Percentiles rank a stretch among this genome's conserved stretches.
phyloP scores from a whole-genome alignment of 768 basidiomycete species.

The Rubroboletus pulcherrimus region DNA sequence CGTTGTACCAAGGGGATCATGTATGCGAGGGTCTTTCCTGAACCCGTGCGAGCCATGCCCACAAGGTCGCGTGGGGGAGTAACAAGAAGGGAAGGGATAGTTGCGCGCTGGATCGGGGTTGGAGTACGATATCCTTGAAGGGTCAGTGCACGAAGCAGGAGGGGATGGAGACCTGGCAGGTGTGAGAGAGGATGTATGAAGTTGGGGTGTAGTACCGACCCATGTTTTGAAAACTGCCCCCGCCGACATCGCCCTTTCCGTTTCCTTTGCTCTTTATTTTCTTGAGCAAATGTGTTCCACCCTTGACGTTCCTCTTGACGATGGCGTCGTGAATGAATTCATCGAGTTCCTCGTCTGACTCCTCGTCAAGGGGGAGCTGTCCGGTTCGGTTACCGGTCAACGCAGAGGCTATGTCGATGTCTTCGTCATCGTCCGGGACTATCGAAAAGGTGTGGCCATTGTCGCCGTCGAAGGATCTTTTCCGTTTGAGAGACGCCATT shows the following conservation, averaged over 20 bases:
- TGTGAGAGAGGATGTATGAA: background rate
- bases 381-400: conserved; percentile 36
- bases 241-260: conserved; percentile 76
- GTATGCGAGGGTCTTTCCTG: conserved; percentile 96
- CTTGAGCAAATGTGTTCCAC: conserved; percentile 73
- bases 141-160: conserved; percentile 77
- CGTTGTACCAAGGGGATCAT: conserved; percentile 89
- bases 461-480: conserved; percentile 15
- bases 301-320: conserved; percentile 66
- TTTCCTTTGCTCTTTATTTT: conserved; percentile 72
- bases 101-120: conserved; percentile 91
- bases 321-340: conserved; percentile 69
- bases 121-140: conserved; percentile 94
- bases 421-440: conserved; percentile 23
- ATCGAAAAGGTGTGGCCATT: background rate
- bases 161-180: conserved; percentile 70
- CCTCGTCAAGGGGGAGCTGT: background rate
- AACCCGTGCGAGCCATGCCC: conserved; percentile 98
- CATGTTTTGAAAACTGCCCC: conserved; percentile 96
- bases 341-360: conserved; percentile 47
- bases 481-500: conserved; percentile 33
- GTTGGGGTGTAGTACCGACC: conserved; percentile 45
- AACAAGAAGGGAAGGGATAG: conserved; percentile 81
- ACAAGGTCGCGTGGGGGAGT: conserved; percentile 90
- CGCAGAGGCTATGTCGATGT: conserved; percentile 65